Percentiles rank a stretch among this genome's conserved stretches.
phyloP scores from a whole-genome alignment of 441 rosid species.

The Bocquillonia castaneifolia region DNA sequence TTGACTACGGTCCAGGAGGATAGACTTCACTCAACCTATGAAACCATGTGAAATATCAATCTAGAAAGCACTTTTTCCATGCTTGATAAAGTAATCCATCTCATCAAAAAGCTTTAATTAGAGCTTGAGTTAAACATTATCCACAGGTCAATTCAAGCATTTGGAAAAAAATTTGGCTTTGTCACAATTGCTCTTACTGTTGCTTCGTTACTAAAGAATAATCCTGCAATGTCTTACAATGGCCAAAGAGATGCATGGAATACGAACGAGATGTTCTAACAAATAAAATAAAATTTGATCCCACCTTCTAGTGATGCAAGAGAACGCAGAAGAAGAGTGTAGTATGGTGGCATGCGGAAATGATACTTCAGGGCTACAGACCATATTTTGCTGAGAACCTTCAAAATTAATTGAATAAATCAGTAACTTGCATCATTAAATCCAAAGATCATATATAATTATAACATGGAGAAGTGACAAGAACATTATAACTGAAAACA shows the following conservation, averaged over 20 bases:
- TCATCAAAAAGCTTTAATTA: not conserved
- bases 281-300: not conserved
- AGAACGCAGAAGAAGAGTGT: conserved; percentile 88
- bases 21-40: not conserved
- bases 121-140: not conserved
- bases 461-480: conserved; percentile 10
- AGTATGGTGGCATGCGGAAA: conserved; percentile 95
- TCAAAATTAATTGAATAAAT: conserved; percentile 23
- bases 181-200: not conserved
- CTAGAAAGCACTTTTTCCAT: not conserved
- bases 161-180: not conserved
- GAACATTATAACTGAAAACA: not conserved
- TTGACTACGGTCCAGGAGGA: not conserved
- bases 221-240: not conserved
- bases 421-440: conserved; percentile 22
- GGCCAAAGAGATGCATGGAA: not conserved
- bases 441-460: conserved; percentile 4
- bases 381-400: conserved; percentile 89
- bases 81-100: not conserved
- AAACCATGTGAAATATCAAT: not conserved
- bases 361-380: conserved; percentile 84
- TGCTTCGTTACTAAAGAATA: not conserved
- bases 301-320: conserved; percentile 96
- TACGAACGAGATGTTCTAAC: too few species aligned
- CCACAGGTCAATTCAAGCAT: conserved; percentile 1